phyloP scores from a whole-genome alignment of 1,139 yeast species.

The Taphrina sp. region DNA sequence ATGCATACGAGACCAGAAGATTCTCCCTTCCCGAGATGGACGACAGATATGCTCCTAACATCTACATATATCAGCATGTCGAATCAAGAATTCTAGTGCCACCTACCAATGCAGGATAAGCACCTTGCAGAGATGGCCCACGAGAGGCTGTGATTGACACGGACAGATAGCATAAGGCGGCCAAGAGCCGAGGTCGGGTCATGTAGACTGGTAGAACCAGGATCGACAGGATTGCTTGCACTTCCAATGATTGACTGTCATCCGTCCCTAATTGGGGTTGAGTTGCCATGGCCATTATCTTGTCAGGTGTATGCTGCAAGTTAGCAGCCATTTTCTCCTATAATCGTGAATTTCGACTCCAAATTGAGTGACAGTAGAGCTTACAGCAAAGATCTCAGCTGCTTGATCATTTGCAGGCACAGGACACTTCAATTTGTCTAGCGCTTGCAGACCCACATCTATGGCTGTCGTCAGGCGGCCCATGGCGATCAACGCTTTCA shows the following conservation, averaged over 20 bases:
- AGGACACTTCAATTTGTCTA: slow-evolving; percentile 1
- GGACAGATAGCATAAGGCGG: slow-evolving; percentile 6
- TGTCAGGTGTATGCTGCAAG: not conserved
- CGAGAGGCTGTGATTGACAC: not conserved
- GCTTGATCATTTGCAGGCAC: slow-evolving; percentile 4
- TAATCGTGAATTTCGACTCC: too few species aligned
- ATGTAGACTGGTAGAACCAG: slow-evolving; percentile 22
- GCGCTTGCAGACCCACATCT: not conserved
- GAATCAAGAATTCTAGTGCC: not conserved
- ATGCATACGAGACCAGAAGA: slow-evolving; percentile 1
- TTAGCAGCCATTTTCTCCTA: not conserved
- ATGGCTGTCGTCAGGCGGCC: slow-evolving; percentile 4
- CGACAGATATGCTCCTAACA: slow-evolving; percentile 10
- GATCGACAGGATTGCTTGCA: slow-evolving; percentile 13
- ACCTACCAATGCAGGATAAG: slow-evolving; percentile 17
- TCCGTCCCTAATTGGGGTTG: not conserved
- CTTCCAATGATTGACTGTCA: not conserved
- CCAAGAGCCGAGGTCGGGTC: slow-evolving; percentile 1
- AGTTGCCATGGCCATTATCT: not conserved
- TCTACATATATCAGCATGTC: not conserved
- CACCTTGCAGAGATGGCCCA: slow-evolving; percentile 10
- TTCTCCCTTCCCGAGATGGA: slow-evolving; percentile 4
- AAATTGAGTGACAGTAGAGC: too few species aligned
- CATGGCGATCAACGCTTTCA: slow-evolving; percentile 5
- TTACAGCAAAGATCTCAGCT: not conserved